phyloP scores from a whole-genome alignment of 768 basidiomycete species.

The Naganishia vaughanmartiniae region DNA sequence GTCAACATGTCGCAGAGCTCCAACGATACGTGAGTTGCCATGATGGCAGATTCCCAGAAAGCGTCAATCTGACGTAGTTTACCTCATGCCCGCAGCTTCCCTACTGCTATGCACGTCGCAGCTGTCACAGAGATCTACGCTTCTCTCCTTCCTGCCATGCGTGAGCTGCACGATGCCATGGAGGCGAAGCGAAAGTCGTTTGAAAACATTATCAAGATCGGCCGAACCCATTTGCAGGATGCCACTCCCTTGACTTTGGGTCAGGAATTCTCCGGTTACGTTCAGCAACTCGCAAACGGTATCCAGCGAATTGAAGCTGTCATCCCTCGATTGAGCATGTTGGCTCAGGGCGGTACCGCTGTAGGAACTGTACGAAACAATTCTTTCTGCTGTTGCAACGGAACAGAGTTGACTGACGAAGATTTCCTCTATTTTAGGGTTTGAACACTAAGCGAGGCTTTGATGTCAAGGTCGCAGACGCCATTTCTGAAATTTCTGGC shows the following conservation, averaged over 20 bases:
- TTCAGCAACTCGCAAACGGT: slow-evolving; percentile 86
- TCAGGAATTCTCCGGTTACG: slow-evolving; percentile 98
- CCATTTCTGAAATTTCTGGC: slow-evolving; percentile 87
- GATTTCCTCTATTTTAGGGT: slow-evolving; percentile 60
- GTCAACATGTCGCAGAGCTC: slow-evolving; percentile 99
- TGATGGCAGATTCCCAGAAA: not conserved
- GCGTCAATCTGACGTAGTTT: not conserved
- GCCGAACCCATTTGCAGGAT: slow-evolving; percentile 94
- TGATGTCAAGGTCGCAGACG: slow-evolving; percentile 86
- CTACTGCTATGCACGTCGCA: slow-evolving; percentile 98
- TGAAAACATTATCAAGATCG: slow-evolving; percentile 93
- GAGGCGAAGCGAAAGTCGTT: slow-evolving; percentile 78
- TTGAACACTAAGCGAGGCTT: slow-evolving; percentile 96
- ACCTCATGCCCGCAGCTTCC: slow-evolving; percentile 66
- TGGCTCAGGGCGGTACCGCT: slow-evolving; percentile 97
- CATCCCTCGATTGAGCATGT: slow-evolving; percentile 76
- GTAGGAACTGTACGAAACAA: slow-evolving; percentile 78
- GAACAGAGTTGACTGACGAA: not conserved
- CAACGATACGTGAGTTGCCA: slow-evolving; percentile 82
- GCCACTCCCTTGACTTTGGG: slow-evolving; percentile 96
- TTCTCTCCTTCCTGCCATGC: slow-evolving; percentile 78
- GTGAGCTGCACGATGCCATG: slow-evolving; percentile 77
- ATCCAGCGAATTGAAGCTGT: slow-evolving; percentile 78
- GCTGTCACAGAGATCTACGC: slow-evolving; percentile 82
- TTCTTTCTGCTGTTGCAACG: slow-evolving; percentile 23